phyloP scores from a whole-genome alignment of 305 asterid species.

The Coffea humblotiana region DNA sequence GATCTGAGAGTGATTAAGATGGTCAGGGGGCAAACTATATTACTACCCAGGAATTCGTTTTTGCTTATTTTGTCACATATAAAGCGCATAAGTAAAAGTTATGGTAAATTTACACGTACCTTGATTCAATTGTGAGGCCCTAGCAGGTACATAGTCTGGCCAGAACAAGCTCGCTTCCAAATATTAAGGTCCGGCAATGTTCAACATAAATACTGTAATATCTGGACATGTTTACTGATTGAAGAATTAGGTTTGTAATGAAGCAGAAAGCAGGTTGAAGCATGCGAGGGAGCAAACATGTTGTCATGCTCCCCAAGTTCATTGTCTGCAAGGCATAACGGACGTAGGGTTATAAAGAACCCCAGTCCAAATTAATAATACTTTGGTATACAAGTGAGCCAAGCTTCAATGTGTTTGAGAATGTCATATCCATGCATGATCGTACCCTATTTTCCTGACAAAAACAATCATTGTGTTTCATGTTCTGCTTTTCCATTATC shows the following conservation, averaged over 20 bases:
- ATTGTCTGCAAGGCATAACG: background rate
- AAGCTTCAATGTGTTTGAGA: background rate
- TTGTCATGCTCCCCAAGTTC: constrained; percentile 6
- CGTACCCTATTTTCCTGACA: background rate
- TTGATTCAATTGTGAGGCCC: background rate
- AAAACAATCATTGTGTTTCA: background rate
- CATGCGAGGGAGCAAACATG: background rate
- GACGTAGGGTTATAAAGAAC: background rate
- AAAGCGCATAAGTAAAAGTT: background rate
- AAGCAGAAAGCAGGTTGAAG: background rate
- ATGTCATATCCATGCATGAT: background rate
- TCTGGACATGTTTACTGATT: background rate
- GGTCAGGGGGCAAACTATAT: too few relatives aligned
- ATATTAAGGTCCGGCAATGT: background rate
- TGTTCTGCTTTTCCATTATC: background rate
- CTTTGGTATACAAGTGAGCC: background rate
- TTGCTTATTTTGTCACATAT: background rate
- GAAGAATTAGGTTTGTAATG: background rate
- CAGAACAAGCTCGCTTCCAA: background rate
- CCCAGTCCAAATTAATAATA: background rate
- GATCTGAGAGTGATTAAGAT: too few relatives aligned
- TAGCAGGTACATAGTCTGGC: background rate
- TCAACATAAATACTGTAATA: background rate
- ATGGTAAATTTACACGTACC: too few relatives aligned
- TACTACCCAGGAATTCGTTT: background rate